Percentiles rank a stretch among this genome's conserved stretches.
phyloP scores from a whole-genome alignment of 495 filamentous ascomycete genomes.

The Acidomyces sp. region DNA sequence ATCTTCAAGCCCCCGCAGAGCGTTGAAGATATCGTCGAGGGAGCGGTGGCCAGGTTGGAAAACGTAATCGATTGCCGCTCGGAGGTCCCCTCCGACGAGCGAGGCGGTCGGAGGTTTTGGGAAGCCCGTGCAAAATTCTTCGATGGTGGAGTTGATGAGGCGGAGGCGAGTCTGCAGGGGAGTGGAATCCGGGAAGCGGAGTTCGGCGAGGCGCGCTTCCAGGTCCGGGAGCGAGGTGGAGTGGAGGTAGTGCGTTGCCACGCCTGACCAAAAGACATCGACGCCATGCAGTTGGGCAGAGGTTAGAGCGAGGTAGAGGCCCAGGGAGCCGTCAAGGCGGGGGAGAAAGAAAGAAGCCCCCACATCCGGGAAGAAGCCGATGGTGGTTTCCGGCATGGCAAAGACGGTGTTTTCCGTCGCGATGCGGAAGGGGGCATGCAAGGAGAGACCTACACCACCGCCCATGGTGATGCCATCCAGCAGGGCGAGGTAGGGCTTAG shows the following conservation, averaged over 20 bases:
- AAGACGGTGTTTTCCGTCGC: conserved; percentile 91
- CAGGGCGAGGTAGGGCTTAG: conserved; percentile 85
- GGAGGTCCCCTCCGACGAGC: conserved; percentile 39
- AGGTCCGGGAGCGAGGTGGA: conserved; percentile 68
- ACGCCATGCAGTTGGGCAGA: conserved; percentile 66
- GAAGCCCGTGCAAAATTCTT: conserved; percentile 76
- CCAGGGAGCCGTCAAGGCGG: conserved; percentile 65
- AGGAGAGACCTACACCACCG: conserved; percentile 82
- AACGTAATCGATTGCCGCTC: conserved; percentile 57
- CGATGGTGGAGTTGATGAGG: conserved; percentile 74
- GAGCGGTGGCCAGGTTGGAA: conserved; percentile 22
- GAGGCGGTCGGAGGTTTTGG: conserved; percentile 41
- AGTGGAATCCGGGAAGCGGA: conserved; percentile 69
- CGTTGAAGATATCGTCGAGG: conserved; percentile 6
- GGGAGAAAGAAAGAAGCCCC: conserved; percentile 92
- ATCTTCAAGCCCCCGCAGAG: conserved; percentile 10
- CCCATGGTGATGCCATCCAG: conserved; percentile 99
- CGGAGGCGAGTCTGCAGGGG: conserved; percentile 44
- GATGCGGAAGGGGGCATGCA: conserved; percentile 91
- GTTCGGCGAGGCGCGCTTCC: conserved; percentile 73
- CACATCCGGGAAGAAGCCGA: conserved; percentile 97
- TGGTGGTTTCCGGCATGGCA: conserved; percentile 96
- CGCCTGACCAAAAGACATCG: conserved; percentile 51
- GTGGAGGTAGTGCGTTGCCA: conserved; percentile 42
- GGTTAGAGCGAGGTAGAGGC: conserved; percentile 85